Conservation (phyloP, 257 asterid species). For the Solanum okadae region DNA sequence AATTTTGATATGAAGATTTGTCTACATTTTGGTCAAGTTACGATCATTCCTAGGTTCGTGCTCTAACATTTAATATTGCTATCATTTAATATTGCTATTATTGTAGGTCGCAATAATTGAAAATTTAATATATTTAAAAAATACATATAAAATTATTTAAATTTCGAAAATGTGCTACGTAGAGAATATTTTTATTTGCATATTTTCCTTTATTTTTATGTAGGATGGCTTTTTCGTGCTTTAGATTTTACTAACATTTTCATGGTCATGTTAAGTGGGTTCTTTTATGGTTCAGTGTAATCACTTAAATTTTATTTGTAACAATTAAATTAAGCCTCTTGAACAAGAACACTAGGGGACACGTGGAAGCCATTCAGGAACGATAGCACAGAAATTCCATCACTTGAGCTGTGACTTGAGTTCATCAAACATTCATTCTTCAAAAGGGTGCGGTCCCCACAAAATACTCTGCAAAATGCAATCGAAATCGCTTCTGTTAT, state of each 20-base stretch:
- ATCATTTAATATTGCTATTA: too few relatives aligned
- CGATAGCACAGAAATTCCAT: neutral
- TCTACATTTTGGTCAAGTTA: too few relatives aligned
- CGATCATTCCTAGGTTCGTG: neutral
- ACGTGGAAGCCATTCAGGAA: neutral
- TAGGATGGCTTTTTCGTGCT: neutral
- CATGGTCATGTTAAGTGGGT: neutral
- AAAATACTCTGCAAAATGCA: neutral
- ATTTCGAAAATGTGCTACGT: too few relatives aligned
- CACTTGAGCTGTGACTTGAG: neutral
- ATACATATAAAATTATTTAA: too few relatives aligned
- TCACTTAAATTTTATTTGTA: neutral
- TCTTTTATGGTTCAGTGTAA: neutral
- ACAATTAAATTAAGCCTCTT: neutral
- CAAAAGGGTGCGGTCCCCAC: neutral
- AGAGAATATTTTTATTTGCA: too few relatives aligned
- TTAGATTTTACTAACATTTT: neutral
- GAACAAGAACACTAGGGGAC: neutral
- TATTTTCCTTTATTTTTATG: neutral
- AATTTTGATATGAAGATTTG: too few relatives aligned
- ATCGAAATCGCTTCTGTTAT: neutral
- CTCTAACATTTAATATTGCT: too few relatives aligned
- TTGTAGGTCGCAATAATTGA: rapidly evolving
- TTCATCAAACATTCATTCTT: neutral
- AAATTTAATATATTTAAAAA: too few relatives aligned